phyloP scores from a whole-genome alignment of 805 yeast species.

The Torulaspora microellipsoides region DNA sequence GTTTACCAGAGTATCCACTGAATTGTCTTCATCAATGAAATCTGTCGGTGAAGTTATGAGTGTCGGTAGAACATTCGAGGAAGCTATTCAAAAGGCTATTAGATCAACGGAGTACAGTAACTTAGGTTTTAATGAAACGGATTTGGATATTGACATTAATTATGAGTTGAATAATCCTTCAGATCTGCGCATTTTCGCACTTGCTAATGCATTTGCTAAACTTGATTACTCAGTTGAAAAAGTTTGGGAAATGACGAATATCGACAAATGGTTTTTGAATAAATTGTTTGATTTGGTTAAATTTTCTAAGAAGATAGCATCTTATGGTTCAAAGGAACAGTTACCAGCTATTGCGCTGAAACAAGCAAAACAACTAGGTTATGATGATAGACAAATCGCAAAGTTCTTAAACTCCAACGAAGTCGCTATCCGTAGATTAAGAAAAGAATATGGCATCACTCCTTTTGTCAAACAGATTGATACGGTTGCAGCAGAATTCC shows the following conservation, averaged over 20 bases:
- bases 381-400: constrained; percentile 95
- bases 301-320: constrained; percentile 59
- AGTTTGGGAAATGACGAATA: constrained; percentile 85
- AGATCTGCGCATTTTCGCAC: constrained; percentile 94
- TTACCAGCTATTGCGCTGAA: constrained; percentile 60
- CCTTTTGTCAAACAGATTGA: constrained; percentile 97
- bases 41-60: constrained; percentile 99
- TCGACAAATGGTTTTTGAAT: constrained; percentile 94
- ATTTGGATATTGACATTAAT: constrained; percentile 90
- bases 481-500: constrained; percentile 99
- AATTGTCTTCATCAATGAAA: constrained; percentile 91
- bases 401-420: constrained; percentile 83
- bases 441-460: constrained; percentile 78
- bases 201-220: constrained; percentile 86
- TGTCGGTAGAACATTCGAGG: constrained; percentile 96
- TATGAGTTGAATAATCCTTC: constrained; percentile 91
- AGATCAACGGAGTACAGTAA: constrained; percentile 89
- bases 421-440: constrained; percentile 82
- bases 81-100: constrained; percentile 95
- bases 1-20: constrained; percentile 85
- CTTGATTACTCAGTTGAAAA: constrained; percentile 83
- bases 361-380: constrained; percentile 94
- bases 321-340: constrained; percentile 49
- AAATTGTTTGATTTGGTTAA: constrained; percentile 72
- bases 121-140: constrained; percentile 85